phyloP scores from a whole-genome alignment of 805 yeast species.

The Kodamaea leandrae region DNA sequence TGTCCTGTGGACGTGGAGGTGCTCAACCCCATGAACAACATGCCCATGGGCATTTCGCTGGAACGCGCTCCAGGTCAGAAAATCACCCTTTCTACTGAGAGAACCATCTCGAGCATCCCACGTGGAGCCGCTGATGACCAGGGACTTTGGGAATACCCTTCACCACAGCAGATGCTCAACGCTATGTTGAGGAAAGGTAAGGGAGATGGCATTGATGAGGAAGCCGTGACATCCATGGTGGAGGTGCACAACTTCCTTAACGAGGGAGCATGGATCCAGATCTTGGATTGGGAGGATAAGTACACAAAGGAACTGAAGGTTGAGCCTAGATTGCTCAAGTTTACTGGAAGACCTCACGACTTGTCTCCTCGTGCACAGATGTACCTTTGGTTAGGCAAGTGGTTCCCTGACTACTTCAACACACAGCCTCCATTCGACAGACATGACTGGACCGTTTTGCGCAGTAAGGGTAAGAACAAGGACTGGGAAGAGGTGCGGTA shows the following conservation, averaged over 20 bases:
- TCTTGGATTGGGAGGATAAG: constrained; percentile 84
- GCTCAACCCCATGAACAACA: constrained; percentile 81
- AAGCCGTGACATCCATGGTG: constrained; percentile 95
- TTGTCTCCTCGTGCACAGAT: constrained; percentile 80
- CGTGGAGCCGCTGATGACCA: constrained; percentile 62
- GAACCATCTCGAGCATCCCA: constrained; percentile 84
- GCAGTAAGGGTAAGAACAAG: constrained; percentile 47
- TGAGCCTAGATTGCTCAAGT: constrained; percentile 75
- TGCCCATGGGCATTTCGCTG: constrained; percentile 73
- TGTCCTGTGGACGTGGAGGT: constrained; percentile 22
- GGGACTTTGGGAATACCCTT: constrained; percentile 97
- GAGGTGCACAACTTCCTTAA: constrained; percentile 93
- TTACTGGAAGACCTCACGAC: constrained; percentile 90
- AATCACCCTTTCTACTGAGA: constrained; percentile 72
- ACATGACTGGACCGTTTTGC: constrained; percentile 96
- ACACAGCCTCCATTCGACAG: constrained; percentile 92
- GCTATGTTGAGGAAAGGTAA: constrained; percentile 97
- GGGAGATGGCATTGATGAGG: constrained; percentile 83
- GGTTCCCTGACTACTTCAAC: constrained; percentile 71
- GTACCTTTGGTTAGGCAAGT: constrained; percentile 60
- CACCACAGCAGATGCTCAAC: constrained; percentile 98
- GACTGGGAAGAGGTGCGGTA: constrained; percentile 77
- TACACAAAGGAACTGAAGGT: constrained; percentile 53
- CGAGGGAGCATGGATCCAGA: constrained; percentile 97
- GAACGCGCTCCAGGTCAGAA: constrained; percentile 77